Conservation (phyloP, 768 basidiomycete genomes). For the Ramaria rubella region DNA sequence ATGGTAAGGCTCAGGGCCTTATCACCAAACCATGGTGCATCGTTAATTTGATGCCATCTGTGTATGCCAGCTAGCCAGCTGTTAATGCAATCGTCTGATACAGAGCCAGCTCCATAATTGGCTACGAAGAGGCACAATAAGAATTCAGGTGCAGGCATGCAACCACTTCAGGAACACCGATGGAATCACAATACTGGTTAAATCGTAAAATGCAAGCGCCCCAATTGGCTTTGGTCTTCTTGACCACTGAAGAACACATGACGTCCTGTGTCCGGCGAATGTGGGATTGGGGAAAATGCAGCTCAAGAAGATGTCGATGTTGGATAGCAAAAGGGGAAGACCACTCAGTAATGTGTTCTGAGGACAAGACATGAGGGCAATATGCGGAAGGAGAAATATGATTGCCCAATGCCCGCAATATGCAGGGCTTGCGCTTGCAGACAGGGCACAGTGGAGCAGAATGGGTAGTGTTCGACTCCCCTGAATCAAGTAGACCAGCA, state of each 20-base stretch:
- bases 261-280: neutral
- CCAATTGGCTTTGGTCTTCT: slow-evolving; percentile 15
- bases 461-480: neutral
- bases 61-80: no score
- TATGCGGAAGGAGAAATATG: neutral
- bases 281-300: neutral
- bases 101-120: no score
- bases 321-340: no score
- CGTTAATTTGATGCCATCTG: no score
- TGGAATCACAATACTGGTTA: slow-evolving; percentile 34
- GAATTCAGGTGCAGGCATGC: slow-evolving; percentile 26
- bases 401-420: neutral
- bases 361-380: neutral
- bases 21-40: no score
- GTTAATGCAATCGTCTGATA: no score
- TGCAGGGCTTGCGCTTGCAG: neutral
- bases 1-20: no score
- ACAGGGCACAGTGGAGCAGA: neutral
- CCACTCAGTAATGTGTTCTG: neutral
- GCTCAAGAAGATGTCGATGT: neutral
- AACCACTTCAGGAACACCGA: slow-evolving; percentile 24
- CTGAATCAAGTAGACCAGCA: no score
- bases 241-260: no score
- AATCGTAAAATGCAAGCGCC: no score
- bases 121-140: slow-evolving; percentile 27